Evolutionary conservation across 768 basidiomycete species (phyloP).

Genomic region (Rhodotorula kratochvilovae): DNA sequence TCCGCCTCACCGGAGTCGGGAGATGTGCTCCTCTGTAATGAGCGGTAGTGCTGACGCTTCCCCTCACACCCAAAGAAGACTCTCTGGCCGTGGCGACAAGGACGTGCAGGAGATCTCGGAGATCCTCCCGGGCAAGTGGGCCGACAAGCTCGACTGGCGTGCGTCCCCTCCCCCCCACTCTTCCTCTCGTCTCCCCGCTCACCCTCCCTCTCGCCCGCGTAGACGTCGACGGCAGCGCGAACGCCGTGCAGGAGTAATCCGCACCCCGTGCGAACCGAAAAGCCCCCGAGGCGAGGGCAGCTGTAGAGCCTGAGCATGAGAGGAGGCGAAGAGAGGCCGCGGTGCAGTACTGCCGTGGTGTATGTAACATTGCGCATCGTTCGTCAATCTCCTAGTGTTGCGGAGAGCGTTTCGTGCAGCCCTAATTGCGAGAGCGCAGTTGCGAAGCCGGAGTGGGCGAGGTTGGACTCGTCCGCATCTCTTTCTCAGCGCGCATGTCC

Average conservation of each 20-base stretch:
- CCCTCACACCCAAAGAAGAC: conserved; percentile 57
- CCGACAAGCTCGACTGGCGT: conserved; percentile 88
- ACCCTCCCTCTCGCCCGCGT: neutral
- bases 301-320: no score
- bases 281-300: no score
- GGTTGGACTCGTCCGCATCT: no score
- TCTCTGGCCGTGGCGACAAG: conserved; percentile 94
- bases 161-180: neutral
- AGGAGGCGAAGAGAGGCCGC: no score
- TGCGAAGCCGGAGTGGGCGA: no score
- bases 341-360: no score
- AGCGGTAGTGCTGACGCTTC: neutral
- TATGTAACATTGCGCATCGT: no score
- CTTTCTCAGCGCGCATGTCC: no score
- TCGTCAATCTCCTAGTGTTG: no score
- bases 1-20: neutral
- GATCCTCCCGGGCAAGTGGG: conserved; percentile 83
- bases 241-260: neutral
- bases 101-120: conserved; percentile 89
- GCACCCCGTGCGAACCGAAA: neutral
- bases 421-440: no score
- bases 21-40: neutral
- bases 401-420: no score
- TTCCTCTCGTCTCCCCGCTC: no score
- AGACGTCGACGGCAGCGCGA: conserved; percentile 28